Evolutionary conservation across 1,284 basidiomycete genomes (phyloP).

Genomic region (Sanghuangporus sanghuang): DNA sequence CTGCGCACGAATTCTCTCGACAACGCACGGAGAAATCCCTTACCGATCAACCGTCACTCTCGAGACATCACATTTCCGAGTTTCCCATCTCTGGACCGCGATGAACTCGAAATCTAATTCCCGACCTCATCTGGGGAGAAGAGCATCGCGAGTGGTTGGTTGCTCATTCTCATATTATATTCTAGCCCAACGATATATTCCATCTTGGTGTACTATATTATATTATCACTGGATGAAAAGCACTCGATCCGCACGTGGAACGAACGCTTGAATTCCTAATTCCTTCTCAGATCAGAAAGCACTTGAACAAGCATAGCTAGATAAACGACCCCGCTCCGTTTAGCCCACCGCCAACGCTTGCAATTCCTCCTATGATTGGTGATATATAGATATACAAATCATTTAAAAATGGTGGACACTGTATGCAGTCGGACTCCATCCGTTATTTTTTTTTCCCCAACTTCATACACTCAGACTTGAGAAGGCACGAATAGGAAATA

Average conservation of each 20-base stretch:
- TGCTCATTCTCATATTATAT: too few species aligned
- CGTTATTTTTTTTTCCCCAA: too few species aligned
- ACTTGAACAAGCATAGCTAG: too few species aligned
- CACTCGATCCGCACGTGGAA: neutral
- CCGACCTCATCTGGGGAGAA: neutral
- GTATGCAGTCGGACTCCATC: too few species aligned
- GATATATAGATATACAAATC: too few species aligned
- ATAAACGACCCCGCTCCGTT: neutral
- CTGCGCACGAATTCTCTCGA: neutral
- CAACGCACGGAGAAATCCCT: too few species aligned
- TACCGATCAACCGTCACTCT: neutral
- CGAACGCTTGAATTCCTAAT: neutral
- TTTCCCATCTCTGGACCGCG: neutral
- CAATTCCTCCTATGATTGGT: neutral
- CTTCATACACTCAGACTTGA: too few species aligned
- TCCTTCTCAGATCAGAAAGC: neutral
- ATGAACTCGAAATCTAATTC: neutral
- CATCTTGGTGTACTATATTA: neutral
- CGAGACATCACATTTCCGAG: neutral
- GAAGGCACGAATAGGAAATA: too few species aligned
- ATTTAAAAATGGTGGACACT: too few species aligned
- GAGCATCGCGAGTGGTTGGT: neutral
- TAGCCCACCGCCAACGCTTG: neutral
- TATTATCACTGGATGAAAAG: neutral
- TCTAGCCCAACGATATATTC: too few species aligned